Conservation (phyloP, 129 eudicot species). For the Lactuca saligna region DNA sequence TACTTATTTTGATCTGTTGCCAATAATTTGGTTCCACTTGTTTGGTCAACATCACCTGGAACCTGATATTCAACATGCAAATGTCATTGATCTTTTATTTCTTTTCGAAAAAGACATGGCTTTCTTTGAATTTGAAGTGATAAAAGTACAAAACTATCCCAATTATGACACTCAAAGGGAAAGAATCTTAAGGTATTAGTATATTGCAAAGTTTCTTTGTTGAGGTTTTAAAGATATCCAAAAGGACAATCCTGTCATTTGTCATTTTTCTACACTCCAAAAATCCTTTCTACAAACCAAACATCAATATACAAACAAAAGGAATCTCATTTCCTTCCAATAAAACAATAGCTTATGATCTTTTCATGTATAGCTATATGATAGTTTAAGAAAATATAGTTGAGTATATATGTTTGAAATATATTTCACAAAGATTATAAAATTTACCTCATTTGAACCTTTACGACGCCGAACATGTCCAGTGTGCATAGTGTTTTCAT, state of each 20-base stretch:
- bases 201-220: too few relatives aligned
- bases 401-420: slow-evolving; percentile 8
- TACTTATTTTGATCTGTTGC: slow-evolving; percentile 67
- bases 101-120: too few relatives aligned
- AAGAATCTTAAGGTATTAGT: too few relatives aligned
- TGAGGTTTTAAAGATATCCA: too few relatives aligned
- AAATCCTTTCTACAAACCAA: neutral
- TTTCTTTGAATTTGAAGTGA: too few relatives aligned
- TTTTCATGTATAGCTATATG: neutral
- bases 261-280: too few relatives aligned
- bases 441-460: slow-evolving; percentile 46
- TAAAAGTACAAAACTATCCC: too few relatives aligned
- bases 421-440: slow-evolving; percentile 2
- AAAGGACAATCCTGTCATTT: too few relatives aligned
- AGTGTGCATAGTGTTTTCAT: slow-evolving; percentile 28
- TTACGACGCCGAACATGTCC: slow-evolving; percentile 44
- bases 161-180: too few relatives aligned
- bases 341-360: neutral
- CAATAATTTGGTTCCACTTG: slow-evolving; percentile 58
- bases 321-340: too few relatives aligned
- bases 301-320: too few relatives aligned
- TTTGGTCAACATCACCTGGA: slow-evolving; percentile 53
- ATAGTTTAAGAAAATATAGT: neutral
- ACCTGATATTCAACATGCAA: slow-evolving; percentile 32
- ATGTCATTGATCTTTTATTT: neutral